Evolutionary conservation across 768 basidiomycete species (phyloP).

Genomic region (Pleurotus citrinopileatus): DNA sequence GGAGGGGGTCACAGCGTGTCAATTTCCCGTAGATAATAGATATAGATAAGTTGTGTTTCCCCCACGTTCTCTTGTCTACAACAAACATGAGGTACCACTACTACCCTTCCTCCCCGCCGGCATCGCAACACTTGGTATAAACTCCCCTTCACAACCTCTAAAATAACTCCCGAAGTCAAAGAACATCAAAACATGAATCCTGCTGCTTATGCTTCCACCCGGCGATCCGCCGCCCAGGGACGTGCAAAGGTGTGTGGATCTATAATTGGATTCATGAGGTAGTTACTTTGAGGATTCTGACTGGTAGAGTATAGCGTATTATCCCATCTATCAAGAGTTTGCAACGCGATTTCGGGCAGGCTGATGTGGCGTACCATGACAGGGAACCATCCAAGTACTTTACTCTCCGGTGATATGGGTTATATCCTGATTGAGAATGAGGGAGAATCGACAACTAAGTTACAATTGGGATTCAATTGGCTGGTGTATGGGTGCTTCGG

Average conservation of each 20-base stretch:
- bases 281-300: neutral
- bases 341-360: slow-evolving; percentile 4
- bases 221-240: neutral
- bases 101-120: neutral
- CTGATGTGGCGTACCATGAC: neutral
- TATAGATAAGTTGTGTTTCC: neutral
- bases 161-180: neutral
- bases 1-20: neutral
- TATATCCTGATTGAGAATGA: too few relatives aligned
- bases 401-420: neutral
- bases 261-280: neutral
- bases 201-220: neutral
- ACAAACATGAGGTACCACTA: neutral
- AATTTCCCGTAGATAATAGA: slow-evolving; percentile 3
- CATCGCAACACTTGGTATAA: too few relatives aligned
- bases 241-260: too few relatives aligned
- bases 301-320: slow-evolving; percentile 9
- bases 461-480: too few relatives aligned
- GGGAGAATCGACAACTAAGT: too few relatives aligned
- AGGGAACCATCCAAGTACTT: too few relatives aligned
- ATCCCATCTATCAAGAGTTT: neutral
- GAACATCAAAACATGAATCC: neutral
- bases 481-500: too few relatives aligned
- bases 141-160: too few relatives aligned
- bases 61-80: neutral